phyloP scores from a whole-genome alignment of 2,329 filamentous ascomycete genomes.

The Calonectria pseudoreteaudii region DNA sequence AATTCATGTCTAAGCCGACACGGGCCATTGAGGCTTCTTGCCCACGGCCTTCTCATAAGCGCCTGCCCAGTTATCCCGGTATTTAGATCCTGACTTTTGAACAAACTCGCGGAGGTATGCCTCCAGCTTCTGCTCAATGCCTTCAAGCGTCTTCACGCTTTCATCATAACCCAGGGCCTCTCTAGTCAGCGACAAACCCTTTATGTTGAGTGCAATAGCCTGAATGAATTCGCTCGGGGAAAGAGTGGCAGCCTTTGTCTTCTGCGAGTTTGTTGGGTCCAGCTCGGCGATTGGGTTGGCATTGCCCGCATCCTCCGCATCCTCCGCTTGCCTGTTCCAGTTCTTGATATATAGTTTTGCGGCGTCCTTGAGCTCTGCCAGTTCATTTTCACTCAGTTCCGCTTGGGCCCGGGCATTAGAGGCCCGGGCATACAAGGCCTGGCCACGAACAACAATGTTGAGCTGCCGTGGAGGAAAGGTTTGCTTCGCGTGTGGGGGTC shows the following conservation, averaged over 20 bases:
- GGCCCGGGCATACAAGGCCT: conserved; percentile 45
- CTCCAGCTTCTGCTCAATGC: conserved; percentile 53
- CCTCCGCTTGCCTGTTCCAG: conserved; percentile 41
- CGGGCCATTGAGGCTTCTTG: conserved; percentile 44
- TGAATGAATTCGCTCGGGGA: conserved; percentile 43
- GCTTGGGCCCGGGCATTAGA: conserved; percentile 43
- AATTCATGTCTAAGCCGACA: conserved; percentile 13
- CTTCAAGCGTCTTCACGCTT: conserved; percentile 46
- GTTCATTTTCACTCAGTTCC: conserved; percentile 40
- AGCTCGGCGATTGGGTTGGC: conserved; percentile 19
- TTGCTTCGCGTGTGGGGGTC: conserved; percentile 51
- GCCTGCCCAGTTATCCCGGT: conserved; percentile 34
- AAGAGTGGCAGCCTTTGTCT: conserved; percentile 20
- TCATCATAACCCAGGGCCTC: conserved; percentile 50
- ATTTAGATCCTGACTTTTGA: conserved; percentile 22
- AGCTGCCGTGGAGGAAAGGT: conserved; percentile 30
- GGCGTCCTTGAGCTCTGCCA: conserved; percentile 44
- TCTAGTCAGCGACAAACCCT: conserved; percentile 58
- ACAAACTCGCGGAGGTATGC: conserved; percentile 51
- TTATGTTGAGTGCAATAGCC: conserved; percentile 47
- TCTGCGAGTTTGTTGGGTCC: conserved; percentile 3
- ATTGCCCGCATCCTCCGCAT: conserved; percentile 35
- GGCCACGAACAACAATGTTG: conserved; percentile 45
- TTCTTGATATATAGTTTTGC: conserved; percentile 40
- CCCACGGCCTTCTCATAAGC: conserved; percentile 45